Percentiles rank a stretch among this genome's conserved stretches.
These are phyloP conservation scores for Claviceps cyperi DNA, from an alignment of 2,329 filamentous ascomycete genomes.

Conservation along the genomic window DNA sequence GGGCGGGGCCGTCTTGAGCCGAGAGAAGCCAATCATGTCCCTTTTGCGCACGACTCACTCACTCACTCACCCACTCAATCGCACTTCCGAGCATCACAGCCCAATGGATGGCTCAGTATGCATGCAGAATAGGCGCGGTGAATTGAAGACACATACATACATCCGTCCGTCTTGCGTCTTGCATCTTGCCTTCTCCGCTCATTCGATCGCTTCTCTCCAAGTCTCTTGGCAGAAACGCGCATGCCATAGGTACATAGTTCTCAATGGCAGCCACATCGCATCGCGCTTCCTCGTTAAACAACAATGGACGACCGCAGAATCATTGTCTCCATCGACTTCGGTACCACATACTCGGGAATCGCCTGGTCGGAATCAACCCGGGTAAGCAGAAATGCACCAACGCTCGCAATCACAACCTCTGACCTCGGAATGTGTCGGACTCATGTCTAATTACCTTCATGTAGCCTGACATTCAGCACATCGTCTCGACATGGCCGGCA, in stretches of 20 bases:
- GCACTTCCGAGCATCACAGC: not conserved
- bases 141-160: no score
- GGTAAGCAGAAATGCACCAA: slow-evolving; percentile 12
- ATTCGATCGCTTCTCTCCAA: not conserved
- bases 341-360: slow-evolving; percentile 41
- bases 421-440: not conserved
- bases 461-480: slow-evolving; percentile 24
- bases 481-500: slow-evolving; percentile 31
- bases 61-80: not conserved
- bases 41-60: not conserved
- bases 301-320: slow-evolving; percentile 25
- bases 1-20: no score
- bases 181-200: no score
- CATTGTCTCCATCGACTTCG: slow-evolving; percentile 40
- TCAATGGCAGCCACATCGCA: not conserved
- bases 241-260: no score
- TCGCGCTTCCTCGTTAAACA: not conserved
- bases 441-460: not conserved
- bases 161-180: no score
- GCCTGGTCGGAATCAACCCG: slow-evolving; percentile 32
- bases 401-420: not conserved
- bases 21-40: not conserved
- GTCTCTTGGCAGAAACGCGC: no score
- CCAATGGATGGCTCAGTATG: not conserved
- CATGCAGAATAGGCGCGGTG: no score